phyloP scores from a whole-genome alignment of 768 basidiomycete species.

The Rhodotorula sphaerocarpa region DNA sequence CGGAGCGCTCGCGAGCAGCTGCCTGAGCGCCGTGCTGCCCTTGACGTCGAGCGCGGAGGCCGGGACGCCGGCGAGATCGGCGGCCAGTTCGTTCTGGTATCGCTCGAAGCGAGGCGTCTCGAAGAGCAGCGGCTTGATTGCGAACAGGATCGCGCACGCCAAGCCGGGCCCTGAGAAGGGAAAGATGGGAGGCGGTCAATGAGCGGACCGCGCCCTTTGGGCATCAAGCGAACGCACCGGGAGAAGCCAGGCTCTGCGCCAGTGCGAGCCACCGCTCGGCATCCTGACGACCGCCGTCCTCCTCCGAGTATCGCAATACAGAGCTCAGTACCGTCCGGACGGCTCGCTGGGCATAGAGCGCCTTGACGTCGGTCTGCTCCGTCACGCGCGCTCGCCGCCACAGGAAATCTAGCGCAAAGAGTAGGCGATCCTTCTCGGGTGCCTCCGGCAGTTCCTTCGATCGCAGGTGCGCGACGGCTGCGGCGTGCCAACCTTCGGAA shows the following conservation, averaged over 20 bases:
- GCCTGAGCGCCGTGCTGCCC: slow-evolving; percentile 61
- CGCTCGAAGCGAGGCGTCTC: slow-evolving; percentile 67
- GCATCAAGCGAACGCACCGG: not conserved
- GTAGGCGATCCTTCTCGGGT: slow-evolving; percentile 38
- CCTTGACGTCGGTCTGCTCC: slow-evolving; percentile 43
- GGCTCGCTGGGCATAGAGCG: slow-evolving; percentile 54
- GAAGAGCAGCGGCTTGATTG: slow-evolving; percentile 55
- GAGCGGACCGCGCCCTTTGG: no score
- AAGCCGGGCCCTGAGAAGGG: slow-evolving; percentile 58
- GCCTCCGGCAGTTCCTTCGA: not conserved
- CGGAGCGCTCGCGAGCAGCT: slow-evolving; percentile 66
- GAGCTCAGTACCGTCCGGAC: slow-evolving; percentile 55
- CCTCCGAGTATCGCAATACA: slow-evolving; percentile 53
- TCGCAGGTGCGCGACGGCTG: slow-evolving; percentile 15
- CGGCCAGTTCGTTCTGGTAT: slow-evolving; percentile 82
- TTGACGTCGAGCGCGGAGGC: slow-evolving; percentile 57
- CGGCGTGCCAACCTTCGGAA: slow-evolving; percentile 48
- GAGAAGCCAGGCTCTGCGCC: slow-evolving; percentile 50
- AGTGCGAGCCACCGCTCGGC: slow-evolving; percentile 68
- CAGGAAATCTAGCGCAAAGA: slow-evolving; percentile 9
- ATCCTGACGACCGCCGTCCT: slow-evolving; percentile 61
- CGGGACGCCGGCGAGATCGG: slow-evolving; percentile 62
- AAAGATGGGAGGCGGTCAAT: no score
- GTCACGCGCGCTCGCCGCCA: not conserved
- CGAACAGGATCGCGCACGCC: slow-evolving; percentile 57